Evolutionary conservation across 345 rosid species (phyloP), one percentile per base, ranked within the genome.

Genomic region (Citrus cavaleriei): DNA sequence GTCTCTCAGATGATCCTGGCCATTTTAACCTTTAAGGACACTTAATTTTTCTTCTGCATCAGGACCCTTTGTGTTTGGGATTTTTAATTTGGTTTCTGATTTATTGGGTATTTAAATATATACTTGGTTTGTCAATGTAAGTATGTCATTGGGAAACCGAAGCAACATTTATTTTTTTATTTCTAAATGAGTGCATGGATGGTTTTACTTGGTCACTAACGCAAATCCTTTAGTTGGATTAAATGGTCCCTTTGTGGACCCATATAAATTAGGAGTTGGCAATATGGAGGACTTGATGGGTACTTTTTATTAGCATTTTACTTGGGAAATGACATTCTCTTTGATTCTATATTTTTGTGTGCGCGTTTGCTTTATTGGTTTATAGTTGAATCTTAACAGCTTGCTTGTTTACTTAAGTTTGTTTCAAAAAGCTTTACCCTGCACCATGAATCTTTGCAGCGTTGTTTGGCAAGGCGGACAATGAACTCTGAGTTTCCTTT

Each of bases 401-500:
- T 78, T 62, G 8, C 8, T 24, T 46, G n/a, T 67, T 75, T 22
- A 28, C 42, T 32, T 76, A 37, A 63, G 62, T 37, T n/a, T 74
- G 21, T 80, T 61, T 71, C 35, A 7, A 71, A 64, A 68, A 74
- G 66, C 60, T 75, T 79, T 72, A 78, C 65, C 32, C 35, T 79
- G 59, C 68, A 71, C 58, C 57, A 10, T 63, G 4, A 55, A 72
- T 74, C 55, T 82, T 80, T 82, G 80, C 94, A 96, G 97, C 90
- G 85, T 69, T 80, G 79, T 60, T 30, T 86, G 54, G n/a, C 77
- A 6, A 80, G 89, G 78, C 76, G 86, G 58, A 78, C 93, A 6
- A 86, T 80, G 37, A 88, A 79, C 71, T 90, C 88, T 1, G 93
- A 90, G 42, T 75, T 80, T 54, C 78, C 83, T 22, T 85, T 88